Base-by-base conservation (phyloP, 2,329 filamentous ascomycete genomes). In the Hypoxylon sp. region DNA sequence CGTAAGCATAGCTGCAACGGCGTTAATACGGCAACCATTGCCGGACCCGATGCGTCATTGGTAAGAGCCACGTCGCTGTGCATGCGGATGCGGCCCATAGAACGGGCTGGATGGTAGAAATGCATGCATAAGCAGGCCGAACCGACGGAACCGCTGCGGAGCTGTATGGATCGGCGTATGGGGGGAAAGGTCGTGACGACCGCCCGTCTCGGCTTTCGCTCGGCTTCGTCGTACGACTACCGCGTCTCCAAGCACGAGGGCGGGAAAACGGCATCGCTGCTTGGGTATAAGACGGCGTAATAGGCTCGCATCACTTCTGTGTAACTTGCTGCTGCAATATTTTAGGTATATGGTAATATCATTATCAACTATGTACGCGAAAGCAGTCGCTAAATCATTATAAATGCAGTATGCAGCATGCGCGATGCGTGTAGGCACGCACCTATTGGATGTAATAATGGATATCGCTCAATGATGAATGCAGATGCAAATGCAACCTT, bases 1-100 rank as follows among this genome's bases (percentile, higher is more conserved):
- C 15, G 54, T 56, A 42, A 56, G 54, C 54, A 6, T 47, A 47
- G 21, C 42, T 37, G 17, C 54, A 42, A 27, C 42, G 13, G 19
- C 39, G 7, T 44, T 21, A 2, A 13, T 32, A 10, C 6, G 31
- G 27, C 21, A 44, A 11, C 17, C 4, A 44, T 35, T 47, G 15
- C 39, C 42, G 54, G 8, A 32, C 11, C 27, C 42, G 54, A 11
- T 11, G n/a, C 39, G 19, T 8, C n/a, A 46, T 32, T n/a, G 8
- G 15, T 17, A 39, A 39, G 37, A 31, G 27, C n/a, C n/a, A 17
- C 15, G 7, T 44, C n/a, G n/a, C 39, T 19, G 10, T n/a, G 7
- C 39, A 44, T 44, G 19, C 15, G 39, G 2, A 44, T 44, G 19
- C 15, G 39, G 2, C 7, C 39, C 39, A 44, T 8, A 44, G 39